Evolutionary conservation across 805 yeast genomes (phyloP).

Genomic region (Cyberlindnera suaveolens): DNA sequence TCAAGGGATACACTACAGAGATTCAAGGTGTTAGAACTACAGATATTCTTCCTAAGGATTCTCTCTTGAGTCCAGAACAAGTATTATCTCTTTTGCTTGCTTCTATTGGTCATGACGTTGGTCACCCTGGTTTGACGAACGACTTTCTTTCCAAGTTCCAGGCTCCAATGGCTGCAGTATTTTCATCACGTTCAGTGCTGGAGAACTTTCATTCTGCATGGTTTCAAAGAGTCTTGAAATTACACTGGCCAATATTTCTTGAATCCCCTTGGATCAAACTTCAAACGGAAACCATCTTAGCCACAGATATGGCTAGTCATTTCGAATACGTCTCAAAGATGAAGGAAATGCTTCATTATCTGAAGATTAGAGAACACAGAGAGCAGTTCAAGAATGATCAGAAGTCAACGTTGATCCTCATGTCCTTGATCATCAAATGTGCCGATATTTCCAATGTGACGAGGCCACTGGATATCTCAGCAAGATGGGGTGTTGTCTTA

Average conservation of each 20-base stretch:
- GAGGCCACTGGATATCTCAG: slow-evolving; percentile 65
- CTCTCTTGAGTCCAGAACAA: slow-evolving; percentile 32
- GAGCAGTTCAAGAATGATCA: slow-evolving; percentile 11
- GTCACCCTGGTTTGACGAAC: slow-evolving; percentile 96
- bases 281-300: slow-evolving; percentile 45
- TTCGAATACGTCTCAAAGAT: slow-evolving; percentile 58
- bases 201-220: slow-evolving; percentile 78
- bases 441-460: slow-evolving; percentile 95
- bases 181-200: slow-evolving; percentile 61
- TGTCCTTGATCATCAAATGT: slow-evolving; percentile 76
- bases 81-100: slow-evolving; percentile 63
- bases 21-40: not conserved
- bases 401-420: slow-evolving; percentile 37
- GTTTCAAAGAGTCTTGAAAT: slow-evolving; percentile 44
- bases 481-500: slow-evolving; percentile 83
- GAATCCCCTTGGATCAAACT: slow-evolving; percentile 20
- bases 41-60: slow-evolving; percentile 1
- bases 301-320: slow-evolving; percentile 94
- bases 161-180: slow-evolving; percentile 60
- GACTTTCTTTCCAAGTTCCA: slow-evolving; percentile 51
- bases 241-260: slow-evolving; percentile 43
- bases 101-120: slow-evolving; percentile 91
- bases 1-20: slow-evolving; percentile 14
- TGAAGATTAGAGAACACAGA: slow-evolving; percentile 5
- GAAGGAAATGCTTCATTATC: slow-evolving; percentile 22